phyloP scores from a whole-genome alignment of 2,329 filamentous ascomycete genomes.

The Phaeosphaeriaceae sp. region DNA sequence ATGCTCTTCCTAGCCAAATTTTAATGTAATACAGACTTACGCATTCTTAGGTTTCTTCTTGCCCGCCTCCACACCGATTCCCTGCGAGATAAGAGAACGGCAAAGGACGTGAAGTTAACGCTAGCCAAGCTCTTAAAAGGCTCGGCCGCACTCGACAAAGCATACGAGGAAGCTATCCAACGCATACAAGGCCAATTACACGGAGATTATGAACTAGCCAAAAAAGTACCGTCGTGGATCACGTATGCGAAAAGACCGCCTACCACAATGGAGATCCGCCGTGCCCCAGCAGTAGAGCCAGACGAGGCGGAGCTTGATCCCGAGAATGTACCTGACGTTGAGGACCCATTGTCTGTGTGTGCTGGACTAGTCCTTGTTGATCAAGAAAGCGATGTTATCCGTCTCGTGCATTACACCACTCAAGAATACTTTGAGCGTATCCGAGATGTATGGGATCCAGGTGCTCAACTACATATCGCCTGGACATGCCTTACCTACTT shows the following conservation, averaged over 20 bases:
- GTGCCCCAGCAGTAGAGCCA: constrained; percentile 17
- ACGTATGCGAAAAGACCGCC: constrained; percentile 18
- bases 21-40: constrained; percentile 13
- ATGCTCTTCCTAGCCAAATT: constrained; percentile 24
- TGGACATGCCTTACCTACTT: constrained; percentile 38
- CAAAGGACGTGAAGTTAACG: constrained; percentile 5
- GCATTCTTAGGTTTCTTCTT: too few relatives aligned
- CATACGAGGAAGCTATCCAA: constrained; percentile 14
- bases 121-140: constrained; percentile 9
- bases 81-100: constrained; percentile 10
- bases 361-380: constrained; percentile 27
- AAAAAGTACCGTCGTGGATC: constrained; percentile 22
- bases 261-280: constrained; percentile 18
- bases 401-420: constrained; percentile 35
- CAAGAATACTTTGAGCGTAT: constrained; percentile 35
- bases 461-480: constrained; percentile 30
- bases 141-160: constrained; percentile 5
- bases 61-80: constrained; percentile 18
- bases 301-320: constrained; percentile 8
- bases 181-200: constrained; percentile 50
- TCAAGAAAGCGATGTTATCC: constrained; percentile 29
- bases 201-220: constrained; percentile 46
- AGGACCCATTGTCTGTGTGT: constrained; percentile 25
- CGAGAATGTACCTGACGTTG: constrained; percentile 13
- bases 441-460: constrained; percentile 28